Evolutionary conservation across 208 protist genomes (phyloP).

Genomic region (Trypanosoma lewisi): DNA sequence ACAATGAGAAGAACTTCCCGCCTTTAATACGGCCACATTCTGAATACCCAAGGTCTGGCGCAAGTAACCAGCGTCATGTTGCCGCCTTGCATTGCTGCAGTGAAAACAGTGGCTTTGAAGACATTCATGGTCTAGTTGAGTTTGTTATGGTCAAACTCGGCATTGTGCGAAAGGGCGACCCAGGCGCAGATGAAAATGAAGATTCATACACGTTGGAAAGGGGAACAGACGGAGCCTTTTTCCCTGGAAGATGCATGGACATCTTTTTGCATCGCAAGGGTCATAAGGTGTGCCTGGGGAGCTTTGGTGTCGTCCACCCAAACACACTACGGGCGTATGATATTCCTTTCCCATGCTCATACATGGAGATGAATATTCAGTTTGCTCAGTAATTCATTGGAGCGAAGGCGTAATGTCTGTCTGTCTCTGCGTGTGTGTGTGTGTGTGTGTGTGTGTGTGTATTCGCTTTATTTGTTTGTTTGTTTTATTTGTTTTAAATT

Average conservation of each 20-base stretch:
- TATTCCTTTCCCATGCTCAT: slow-evolving; percentile 90
- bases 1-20: slow-evolving; percentile 85
- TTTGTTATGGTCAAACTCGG: slow-evolving; percentile 76
- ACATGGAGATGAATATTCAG: slow-evolving; percentile 93
- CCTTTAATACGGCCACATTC: slow-evolving; percentile 38
- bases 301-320: slow-evolving; percentile 86
- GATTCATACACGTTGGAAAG: slow-evolving; percentile 60
- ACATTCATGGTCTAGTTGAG: slow-evolving; percentile 74
- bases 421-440: not conserved
- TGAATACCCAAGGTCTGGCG: slow-evolving; percentile 76
- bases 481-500: not conserved
- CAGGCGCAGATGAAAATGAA: slow-evolving; percentile 4
- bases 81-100: slow-evolving; percentile 84
- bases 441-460: not conserved
- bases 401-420: not conserved
- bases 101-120: slow-evolving; percentile 75
- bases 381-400: slow-evolving; percentile 37
- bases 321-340: slow-evolving; percentile 93
- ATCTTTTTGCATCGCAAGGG: slow-evolving; percentile 72
- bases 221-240: slow-evolving; percentile 85
- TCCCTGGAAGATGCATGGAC: slow-evolving; percentile 86
- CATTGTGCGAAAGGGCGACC: slow-evolving; percentile 33
- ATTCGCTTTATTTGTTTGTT: slow-evolving; percentile 1
- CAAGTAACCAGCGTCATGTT: slow-evolving; percentile 87
- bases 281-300: slow-evolving; percentile 58